These are phyloP conservation scores for Astrothelium subdiscretum DNA, from an alignment of 495 filamentous ascomycete genomes.

Conservation along the genomic window DNA sequence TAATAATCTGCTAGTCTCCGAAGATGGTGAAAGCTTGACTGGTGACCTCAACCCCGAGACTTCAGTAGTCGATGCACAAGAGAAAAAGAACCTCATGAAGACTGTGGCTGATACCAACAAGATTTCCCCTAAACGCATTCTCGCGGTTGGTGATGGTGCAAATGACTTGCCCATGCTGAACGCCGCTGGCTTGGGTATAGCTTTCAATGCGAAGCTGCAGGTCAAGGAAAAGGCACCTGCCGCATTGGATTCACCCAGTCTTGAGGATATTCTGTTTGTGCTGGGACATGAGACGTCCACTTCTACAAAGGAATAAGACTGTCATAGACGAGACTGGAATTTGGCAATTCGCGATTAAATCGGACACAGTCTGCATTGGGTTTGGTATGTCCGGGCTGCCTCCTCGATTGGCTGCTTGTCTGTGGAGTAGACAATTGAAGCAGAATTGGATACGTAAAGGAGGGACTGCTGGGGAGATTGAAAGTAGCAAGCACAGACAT, in stretches of 20 bases:
- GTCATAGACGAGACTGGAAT: neutral
- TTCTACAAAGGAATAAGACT: neutral
- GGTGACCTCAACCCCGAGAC: slow-evolving; percentile 58
- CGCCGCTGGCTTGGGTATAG: slow-evolving; percentile 77
- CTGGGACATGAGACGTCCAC: slow-evolving; percentile 40
- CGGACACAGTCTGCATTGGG: no score
- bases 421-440: no score
- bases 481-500: no score
- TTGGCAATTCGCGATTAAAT: neutral
- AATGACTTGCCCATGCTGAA: slow-evolving; percentile 92
- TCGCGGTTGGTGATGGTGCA: slow-evolving; percentile 87
- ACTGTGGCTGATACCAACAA: slow-evolving; percentile 64
- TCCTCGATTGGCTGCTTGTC: no score
- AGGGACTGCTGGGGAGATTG: no score
- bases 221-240: slow-evolving; percentile 80
- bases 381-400: no score
- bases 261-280: slow-evolving; percentile 74
- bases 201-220: slow-evolving; percentile 84
- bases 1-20: slow-evolving; percentile 67
- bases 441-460: no score
- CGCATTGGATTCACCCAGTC: slow-evolving; percentile 64
- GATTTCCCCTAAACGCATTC: slow-evolving; percentile 60
- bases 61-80: slow-evolving; percentile 68
- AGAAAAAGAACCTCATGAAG: slow-evolving; percentile 64
- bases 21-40: slow-evolving; percentile 55